Base-by-base conservation (phyloP, 2,329 filamentous ascomycete species). In the Immersiporthe knoxdaviesiana region DNA sequence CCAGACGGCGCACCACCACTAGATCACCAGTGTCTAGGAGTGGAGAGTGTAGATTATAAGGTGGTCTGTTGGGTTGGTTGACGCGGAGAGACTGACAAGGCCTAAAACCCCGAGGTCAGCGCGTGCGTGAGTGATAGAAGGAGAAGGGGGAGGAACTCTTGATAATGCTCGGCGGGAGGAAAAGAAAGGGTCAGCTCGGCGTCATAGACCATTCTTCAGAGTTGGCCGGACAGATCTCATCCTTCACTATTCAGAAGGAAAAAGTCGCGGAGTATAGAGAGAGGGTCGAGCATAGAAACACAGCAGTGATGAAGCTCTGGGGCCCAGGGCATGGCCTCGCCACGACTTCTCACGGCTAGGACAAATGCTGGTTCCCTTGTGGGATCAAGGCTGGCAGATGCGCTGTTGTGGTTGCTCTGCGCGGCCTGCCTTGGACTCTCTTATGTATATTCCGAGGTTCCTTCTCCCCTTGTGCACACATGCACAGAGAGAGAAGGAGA, bases 1-100 rank as follows among this genome's bases (percentile, higher is more conserved):
- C 78, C 88, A 92, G 79, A 78, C 79, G 73, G 81, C 81, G 72
- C 86, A 85, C 75, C 83, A 84, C 73, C 87, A 90, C 80, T 88
- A 84, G 39, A 54, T n/a, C 27, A n/a, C 32, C n/a, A 21, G 6
- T 52, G n/a, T 39, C 21, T 60, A 52, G 24, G 39, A n/a, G 5
- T 24, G 59, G 8, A 3, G 11, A 7, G 21, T 27, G 41, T 47
- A 5, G 16, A 3, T 35, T 35, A 32, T 32, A 18, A 16, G n/a
- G n/a, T n/a, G 24, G 10, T n/a, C 35, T 16, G 37, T 12, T 6
- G 35, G 59, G 12, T 12, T 14, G 2, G 32, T 10, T 24, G 4
- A n/a, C n/a, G 39, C 24, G 59, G 58, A 62, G 37, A 18, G 21
- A 32, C n/a, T 63, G 60, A 1, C n/a, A 18, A 47, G 41, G 24